Evolutionary conservation across 2,329 filamentous ascomycete species (phyloP), one percentile per base, ranked within the genome.

Genomic region (Leptodontidium sp.): DNA sequence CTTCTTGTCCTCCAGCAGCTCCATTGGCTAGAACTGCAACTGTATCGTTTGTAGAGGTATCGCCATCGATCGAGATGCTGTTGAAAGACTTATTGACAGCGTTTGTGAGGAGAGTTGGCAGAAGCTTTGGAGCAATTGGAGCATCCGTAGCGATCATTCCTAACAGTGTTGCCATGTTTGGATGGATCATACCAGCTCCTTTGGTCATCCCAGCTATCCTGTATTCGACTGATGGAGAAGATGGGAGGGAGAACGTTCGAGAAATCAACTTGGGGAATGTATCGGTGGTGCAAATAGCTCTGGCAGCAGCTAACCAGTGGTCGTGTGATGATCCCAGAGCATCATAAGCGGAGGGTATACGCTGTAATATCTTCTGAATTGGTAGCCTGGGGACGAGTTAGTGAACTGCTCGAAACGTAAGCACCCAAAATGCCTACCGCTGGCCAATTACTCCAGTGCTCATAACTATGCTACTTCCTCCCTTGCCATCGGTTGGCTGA

Each of bases 171-270:
- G 94, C 96, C 94, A 99, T 97, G 84, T 99, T 98, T 59, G 96
- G 96, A 78, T 98, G 94, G 80, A 99, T 97, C 96, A 99, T 99
- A 77, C 96, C 96, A 5, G 96, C 96, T 67, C 96, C 96, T 84
- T 99, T 99, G 77, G 95, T 97, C 89, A 97, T 97, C 75, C 96
- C 96, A 14, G 93, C 94, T 61, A 99, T 91, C 75, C 88, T 87
- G 82, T 97, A 99, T 79, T 91, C 90, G 61, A 88, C 84, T 21
- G 85, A 85, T 0, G 92, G 89, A 4, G 92, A 92, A 1, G 92
- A 94, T 4, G 96, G 94, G 40, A 99, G 88, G 35, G 85, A 89
- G 81, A 98, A 99, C 15, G 89, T 89, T 74, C 87, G 89, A 24
- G 94, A 98, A 75, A 95, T 85, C 72, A 99, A 90, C 83, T 99